Evolutionary conservation across 306 rosid genomes (phyloP).

Genomic region (Styphnolobium japonicum): DNA sequence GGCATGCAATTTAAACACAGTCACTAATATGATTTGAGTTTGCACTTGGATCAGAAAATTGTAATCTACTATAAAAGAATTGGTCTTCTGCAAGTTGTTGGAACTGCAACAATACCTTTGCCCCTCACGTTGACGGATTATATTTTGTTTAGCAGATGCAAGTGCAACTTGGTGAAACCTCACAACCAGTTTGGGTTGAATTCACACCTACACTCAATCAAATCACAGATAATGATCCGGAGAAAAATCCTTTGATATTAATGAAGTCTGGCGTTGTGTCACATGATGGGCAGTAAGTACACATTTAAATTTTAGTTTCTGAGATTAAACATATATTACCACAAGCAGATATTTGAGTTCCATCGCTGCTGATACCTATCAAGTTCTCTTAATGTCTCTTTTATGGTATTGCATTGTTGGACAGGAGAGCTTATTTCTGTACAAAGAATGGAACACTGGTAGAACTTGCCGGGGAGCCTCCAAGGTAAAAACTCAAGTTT

Average conservation of each 20-base stretch:
- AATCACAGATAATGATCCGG: constrained; percentile 40
- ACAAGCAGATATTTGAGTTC: constrained; percentile 18
- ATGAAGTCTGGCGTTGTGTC: constrained; percentile 65
- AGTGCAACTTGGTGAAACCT: constrained; percentile 61
- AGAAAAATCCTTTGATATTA: constrained; percentile 36
- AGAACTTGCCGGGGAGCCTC: constrained; percentile 67
- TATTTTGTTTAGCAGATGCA: constrained; percentile 56
- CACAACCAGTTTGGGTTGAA: constrained; percentile 72
- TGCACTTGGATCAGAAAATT: not conserved
- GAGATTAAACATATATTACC: constrained; percentile 12
- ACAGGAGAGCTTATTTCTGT: constrained; percentile 79
- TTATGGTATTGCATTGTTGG: constrained; percentile 26
- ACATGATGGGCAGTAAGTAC: constrained; percentile 67
- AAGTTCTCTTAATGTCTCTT: constrained; percentile 9
- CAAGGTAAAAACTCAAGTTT: constrained; percentile 65
- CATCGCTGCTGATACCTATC: not conserved
- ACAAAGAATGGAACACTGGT: constrained; percentile 63
- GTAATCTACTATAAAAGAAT: not conserved
- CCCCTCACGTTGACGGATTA: not conserved
- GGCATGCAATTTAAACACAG: not conserved
- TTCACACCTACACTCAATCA: constrained; percentile 47
- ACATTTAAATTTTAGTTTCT: not conserved
- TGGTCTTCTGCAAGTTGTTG: not conserved
- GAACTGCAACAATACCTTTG: not conserved
- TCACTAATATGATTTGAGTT: not conserved